These are phyloP conservation scores for Daldinia sp. DNA, from an alignment of 2,329 filamentous ascomycete species.

Conservation along the genomic window DNA sequence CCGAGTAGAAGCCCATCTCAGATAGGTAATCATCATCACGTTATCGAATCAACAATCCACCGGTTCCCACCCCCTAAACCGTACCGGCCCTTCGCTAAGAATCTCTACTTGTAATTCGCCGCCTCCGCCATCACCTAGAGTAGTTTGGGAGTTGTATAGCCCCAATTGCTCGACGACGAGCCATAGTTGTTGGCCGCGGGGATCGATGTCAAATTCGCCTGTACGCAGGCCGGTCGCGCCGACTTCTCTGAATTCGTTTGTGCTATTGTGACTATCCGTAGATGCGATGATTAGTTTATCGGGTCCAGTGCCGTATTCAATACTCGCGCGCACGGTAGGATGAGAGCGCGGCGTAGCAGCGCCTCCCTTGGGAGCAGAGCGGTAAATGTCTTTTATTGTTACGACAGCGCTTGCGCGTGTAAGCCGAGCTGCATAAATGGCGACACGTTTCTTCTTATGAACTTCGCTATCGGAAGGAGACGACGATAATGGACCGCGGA, in stretches of 20 bases:
- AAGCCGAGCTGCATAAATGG: slow-evolving; percentile 56
- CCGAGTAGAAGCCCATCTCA: neutral
- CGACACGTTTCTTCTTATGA: slow-evolving; percentile 49
- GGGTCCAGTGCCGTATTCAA: slow-evolving; percentile 77
- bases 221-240: slow-evolving; percentile 68
- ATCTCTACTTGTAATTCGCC: slow-evolving; percentile 61
- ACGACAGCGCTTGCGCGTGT: slow-evolving; percentile 68
- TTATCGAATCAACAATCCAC: slow-evolving; percentile 29
- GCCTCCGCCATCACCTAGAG: slow-evolving; percentile 4
- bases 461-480: slow-evolving; percentile 39
- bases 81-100: slow-evolving; percentile 58
- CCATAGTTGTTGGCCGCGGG: slow-evolving; percentile 72
- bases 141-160: slow-evolving; percentile 52
- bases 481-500: slow-evolving; percentile 29
- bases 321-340: slow-evolving; percentile 68
- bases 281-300: slow-evolving; percentile 69
- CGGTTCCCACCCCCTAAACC: slow-evolving; percentile 55
- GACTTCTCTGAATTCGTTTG: slow-evolving; percentile 71
- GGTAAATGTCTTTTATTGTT: slow-evolving; percentile 8
- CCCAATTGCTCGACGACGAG: slow-evolving; percentile 83
- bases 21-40: neutral
- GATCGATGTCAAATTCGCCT: slow-evolving; percentile 77
- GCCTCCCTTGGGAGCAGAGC: slow-evolving; percentile 34
- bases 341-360: slow-evolving; percentile 37
- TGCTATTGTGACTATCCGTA: slow-evolving; percentile 50